A percentile compares a stretch with the other conserved stretches of the same genome.
These are phyloP conservation scores for Orbilia oligospora DNA, from an alignment of 2,329 filamentous ascomycete species.

Conservation along the genomic window DNA sequence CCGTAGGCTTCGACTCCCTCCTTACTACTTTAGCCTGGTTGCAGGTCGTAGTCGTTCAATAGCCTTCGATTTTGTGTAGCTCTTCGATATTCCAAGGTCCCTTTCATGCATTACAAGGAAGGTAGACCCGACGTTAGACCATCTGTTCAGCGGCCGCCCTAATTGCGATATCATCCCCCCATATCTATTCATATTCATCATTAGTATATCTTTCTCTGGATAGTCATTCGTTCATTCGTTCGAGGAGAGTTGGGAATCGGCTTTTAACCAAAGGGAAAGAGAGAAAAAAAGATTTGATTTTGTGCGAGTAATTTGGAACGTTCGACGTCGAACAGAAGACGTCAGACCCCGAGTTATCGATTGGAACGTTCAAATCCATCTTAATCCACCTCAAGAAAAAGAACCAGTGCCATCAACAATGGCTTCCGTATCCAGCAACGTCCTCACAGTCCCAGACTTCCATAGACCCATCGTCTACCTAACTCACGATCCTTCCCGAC, in stretches of 20 bases:
- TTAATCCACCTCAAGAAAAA: background rate
- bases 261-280: background rate
- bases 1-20: slow-evolving; percentile 18
- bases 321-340: background rate
- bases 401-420: slow-evolving; percentile 8
- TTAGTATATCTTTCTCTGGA: slow-evolving; percentile 1
- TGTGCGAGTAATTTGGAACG: background rate
- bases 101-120: slow-evolving; percentile 61
- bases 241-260: slow-evolving; percentile 1
- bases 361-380: background rate
- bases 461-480: slow-evolving; percentile 46
- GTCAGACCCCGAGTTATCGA: background rate
- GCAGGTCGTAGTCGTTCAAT: slow-evolving; percentile 25
- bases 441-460: slow-evolving; percentile 49
- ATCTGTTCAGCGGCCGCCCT: slow-evolving; percentile 55
- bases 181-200: slow-evolving; percentile 2
- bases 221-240: slow-evolving; percentile 6
- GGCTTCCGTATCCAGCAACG: slow-evolving; percentile 29
- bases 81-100: slow-evolving; percentile 42
- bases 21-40: slow-evolving; percentile 24
- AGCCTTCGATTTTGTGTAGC: slow-evolving; percentile 24
- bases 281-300: background rate
- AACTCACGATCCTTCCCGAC: slow-evolving; percentile 48
- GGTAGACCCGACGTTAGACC: slow-evolving; percentile 60
- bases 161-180: slow-evolving; percentile 31